Conservation (phyloP, 2,329 filamentous ascomycete species). For the Fusarium sp. region DNA sequence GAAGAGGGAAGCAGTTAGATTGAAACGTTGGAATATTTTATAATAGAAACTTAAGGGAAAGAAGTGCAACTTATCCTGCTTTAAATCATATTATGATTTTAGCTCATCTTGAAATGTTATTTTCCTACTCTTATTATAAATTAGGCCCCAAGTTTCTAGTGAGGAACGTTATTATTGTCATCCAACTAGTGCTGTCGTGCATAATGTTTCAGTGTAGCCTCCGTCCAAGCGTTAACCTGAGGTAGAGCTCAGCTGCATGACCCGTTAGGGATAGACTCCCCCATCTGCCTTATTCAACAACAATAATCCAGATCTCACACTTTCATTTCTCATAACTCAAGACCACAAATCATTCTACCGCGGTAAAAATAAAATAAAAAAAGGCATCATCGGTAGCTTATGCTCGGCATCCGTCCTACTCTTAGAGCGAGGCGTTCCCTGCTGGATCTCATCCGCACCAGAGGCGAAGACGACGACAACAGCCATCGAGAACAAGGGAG, state of each 20-base stretch:
- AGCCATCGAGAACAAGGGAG: conserved; percentile 20
- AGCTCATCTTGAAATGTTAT: not conserved
- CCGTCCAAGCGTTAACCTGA: conserved; percentile 17
- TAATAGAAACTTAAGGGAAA: too few relatives aligned
- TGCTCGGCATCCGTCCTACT: conserved; percentile 63
- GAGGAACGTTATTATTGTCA: not conserved
- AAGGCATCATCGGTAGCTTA: conserved; percentile 45
- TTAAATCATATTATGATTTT: not conserved
- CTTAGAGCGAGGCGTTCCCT: conserved; percentile 65
- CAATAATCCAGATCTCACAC: conserved; percentile 1
- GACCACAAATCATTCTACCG: conserved; percentile 18
- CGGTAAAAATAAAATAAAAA: too few relatives aligned
- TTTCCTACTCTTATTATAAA: not conserved
- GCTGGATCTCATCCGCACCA: conserved; percentile 60
- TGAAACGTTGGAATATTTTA: not conserved
- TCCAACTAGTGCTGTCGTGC: not conserved
- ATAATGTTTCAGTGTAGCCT: conserved; percentile 7
- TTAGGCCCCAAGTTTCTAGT: too few relatives aligned
- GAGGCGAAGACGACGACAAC: conserved; percentile 45
- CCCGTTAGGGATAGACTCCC: conserved; percentile 2
- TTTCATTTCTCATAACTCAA: conserved; percentile 13
- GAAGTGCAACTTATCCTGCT: not conserved
- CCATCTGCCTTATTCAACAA: conserved; percentile 26
- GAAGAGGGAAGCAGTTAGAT: too few relatives aligned
- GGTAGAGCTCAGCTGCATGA: conserved; percentile 19